Evolutionary conservation across 768 basidiomycete genomes (phyloP).

Genomic region (Auriscalpium vulgare): DNA sequence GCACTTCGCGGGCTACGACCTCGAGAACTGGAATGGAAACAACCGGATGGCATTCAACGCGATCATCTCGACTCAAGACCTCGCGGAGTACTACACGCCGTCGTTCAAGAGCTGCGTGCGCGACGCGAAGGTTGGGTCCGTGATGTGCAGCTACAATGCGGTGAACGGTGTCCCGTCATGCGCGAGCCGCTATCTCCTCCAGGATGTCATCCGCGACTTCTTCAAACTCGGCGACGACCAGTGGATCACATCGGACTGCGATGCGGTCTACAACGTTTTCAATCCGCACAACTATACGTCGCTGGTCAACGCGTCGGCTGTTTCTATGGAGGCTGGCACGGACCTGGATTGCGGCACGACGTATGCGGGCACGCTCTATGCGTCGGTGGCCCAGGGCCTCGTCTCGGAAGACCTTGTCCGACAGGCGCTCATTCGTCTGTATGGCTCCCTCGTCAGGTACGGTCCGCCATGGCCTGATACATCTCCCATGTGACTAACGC

Average conservation of each 20-base stretch:
- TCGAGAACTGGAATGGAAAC: conserved; percentile 49
- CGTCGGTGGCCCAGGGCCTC: conserved; percentile 40
- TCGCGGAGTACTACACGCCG: conserved; percentile 48
- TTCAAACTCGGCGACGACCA: conserved; percentile 35
- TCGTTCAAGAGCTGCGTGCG: conserved; percentile 53
- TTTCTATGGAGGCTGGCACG: conserved; percentile 43
- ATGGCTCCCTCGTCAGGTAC: conserved; percentile 46
- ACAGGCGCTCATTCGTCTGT: conserved; percentile 36
- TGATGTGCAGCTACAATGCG: conserved; percentile 60
- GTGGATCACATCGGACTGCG: conserved; percentile 53
- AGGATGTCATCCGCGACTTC: conserved; percentile 40
- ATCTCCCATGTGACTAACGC: not conserved
- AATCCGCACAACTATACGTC: conserved; percentile 40
- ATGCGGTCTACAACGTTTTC: conserved; percentile 44
- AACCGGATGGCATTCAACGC: conserved; percentile 45
- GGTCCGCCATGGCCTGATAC: conserved; percentile 1
- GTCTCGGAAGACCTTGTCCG: conserved; percentile 37
- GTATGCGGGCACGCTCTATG: conserved; percentile 36
- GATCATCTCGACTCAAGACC: conserved; percentile 43
- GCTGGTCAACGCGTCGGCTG: conserved; percentile 39
- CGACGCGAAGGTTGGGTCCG: conserved; percentile 50
- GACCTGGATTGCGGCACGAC: conserved; percentile 49
- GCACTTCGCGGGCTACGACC: conserved; percentile 52
- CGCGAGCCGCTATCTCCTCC: conserved; percentile 44
- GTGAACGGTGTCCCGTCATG: conserved; percentile 54